Evolutionary conservation across 495 filamentous ascomycete genomes (phyloP).

Genomic region (Daldinia grandis): DNA sequence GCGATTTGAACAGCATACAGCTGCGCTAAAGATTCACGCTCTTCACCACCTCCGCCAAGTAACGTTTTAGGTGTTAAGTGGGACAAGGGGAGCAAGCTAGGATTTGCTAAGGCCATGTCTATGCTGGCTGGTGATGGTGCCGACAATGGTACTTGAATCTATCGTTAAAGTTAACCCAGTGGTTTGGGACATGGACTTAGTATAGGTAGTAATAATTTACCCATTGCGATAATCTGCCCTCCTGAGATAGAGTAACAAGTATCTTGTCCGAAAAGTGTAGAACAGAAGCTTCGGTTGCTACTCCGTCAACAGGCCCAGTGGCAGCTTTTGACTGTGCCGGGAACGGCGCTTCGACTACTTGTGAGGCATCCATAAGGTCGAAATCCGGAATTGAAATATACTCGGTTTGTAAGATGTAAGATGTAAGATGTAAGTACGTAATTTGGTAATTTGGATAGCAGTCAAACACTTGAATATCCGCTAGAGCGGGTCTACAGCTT

Average conservation of each 20-base stretch:
- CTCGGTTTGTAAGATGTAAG: background rate
- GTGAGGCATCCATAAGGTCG: slow-evolving; percentile 35
- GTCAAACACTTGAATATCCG: background rate
- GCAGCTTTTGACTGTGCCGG: slow-evolving; percentile 78
- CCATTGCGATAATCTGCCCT: slow-evolving; percentile 90
- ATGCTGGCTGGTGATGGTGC: slow-evolving; percentile 67
- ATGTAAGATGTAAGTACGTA: background rate
- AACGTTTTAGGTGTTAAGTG: slow-evolving; percentile 88
- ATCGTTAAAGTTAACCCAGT: slow-evolving; percentile 12
- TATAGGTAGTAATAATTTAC: slow-evolving; percentile 56
- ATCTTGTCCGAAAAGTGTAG: slow-evolving; percentile 90
- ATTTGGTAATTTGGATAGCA: background rate
- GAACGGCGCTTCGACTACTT: slow-evolving; percentile 62
- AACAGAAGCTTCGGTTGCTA: slow-evolving; percentile 74
- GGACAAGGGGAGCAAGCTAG: slow-evolving; percentile 72
- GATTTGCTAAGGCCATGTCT: slow-evolving; percentile 61
- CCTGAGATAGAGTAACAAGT: slow-evolving; percentile 86
- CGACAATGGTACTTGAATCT: slow-evolving; percentile 90
- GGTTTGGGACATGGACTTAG: background rate
- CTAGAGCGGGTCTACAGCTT: background rate
- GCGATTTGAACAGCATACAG: slow-evolving; percentile 89
- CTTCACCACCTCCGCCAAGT: slow-evolving; percentile 81
- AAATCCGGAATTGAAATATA: background rate
- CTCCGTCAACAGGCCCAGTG: slow-evolving; percentile 68
- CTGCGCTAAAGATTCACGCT: slow-evolving; percentile 85